Conservation (phyloP, 805 yeast genomes). For the Lachancea nothofagi region DNA sequence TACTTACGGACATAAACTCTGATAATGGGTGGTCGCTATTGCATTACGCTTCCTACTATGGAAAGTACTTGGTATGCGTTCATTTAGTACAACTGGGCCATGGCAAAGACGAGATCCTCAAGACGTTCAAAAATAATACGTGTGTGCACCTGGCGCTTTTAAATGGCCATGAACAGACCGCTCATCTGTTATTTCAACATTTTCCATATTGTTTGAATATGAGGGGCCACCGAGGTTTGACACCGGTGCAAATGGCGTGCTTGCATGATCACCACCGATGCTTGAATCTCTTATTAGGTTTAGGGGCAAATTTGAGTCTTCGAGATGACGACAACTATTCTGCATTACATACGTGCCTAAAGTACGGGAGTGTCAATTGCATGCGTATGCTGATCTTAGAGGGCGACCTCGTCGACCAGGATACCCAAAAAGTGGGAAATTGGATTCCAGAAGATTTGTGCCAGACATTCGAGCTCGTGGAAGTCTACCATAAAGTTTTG, state of each 20-base stretch:
- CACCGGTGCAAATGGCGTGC: constrained; percentile 69
- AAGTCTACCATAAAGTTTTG: constrained; percentile 34
- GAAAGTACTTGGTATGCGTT: constrained; percentile 63
- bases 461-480: constrained; percentile 46
- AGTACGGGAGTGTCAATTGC: constrained; percentile 57
- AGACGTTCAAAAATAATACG: constrained; percentile 52
- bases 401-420: constrained; percentile 43
- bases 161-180: constrained; percentile 62
- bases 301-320: constrained; percentile 71
- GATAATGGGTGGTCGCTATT: constrained; percentile 75
- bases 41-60: constrained; percentile 74
- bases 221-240: constrained; percentile 43
- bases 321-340: constrained; percentile 75
- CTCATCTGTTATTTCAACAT: constrained; percentile 67
- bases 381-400: constrained; percentile 44
- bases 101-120: constrained; percentile 44
- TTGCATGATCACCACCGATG: constrained; percentile 56
- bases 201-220: constrained; percentile 50
- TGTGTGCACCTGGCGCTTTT: constrained; percentile 66
- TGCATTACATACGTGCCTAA: constrained; percentile 78
- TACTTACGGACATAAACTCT: constrained; percentile 64
- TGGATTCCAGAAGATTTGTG: constrained; percentile 63
- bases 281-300: constrained; percentile 55
- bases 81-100: constrained; percentile 52
- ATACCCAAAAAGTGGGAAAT: constrained; percentile 48